A percentile compares a stretch with the other conserved stretches of the same genome.
phyloP scores from a whole-genome alignment of 2,329 filamentous ascomycete species.

The Alternaria conjuncta region DNA sequence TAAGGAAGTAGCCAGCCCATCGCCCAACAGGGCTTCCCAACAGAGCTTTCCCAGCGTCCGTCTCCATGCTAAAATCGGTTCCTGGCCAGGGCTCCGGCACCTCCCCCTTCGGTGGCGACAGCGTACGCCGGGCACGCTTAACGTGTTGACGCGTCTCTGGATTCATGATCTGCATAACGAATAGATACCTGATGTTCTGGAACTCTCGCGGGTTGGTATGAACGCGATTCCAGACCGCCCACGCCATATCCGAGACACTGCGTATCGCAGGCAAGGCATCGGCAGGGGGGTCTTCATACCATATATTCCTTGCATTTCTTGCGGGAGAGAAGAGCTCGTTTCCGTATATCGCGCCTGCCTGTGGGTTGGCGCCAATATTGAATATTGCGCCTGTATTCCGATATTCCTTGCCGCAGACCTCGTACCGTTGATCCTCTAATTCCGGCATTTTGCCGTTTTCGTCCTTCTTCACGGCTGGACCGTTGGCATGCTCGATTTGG shows the following conservation, averaged over 20 bases:
- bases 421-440: constrained; percentile 18
- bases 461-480: background rate
- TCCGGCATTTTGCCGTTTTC: constrained; percentile 1
- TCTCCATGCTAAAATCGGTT: constrained; percentile 19
- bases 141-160: constrained; percentile 4
- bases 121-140: constrained; percentile 8
- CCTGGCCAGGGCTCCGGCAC: constrained; percentile 21
- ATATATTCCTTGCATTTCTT: no score
- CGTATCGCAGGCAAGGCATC: constrained; percentile 12
- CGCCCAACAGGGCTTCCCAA: constrained; percentile 21
- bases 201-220: background rate
- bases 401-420: constrained; percentile 17
- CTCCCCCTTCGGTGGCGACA: constrained; percentile 7
- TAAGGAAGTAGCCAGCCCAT: constrained; percentile 22
- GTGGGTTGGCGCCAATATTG: constrained; percentile 15
- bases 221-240: constrained; percentile 26
- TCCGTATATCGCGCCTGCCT: constrained; percentile 14
- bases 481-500: constrained; percentile 17
- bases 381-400: constrained; percentile 1
- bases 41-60: constrained; percentile 22
- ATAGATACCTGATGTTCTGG: constrained; percentile 27
- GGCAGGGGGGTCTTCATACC: background rate
- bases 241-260: constrained; percentile 25
- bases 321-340: background rate
- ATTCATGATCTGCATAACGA: background rate